Evolutionary conservation across 768 basidiomycete genomes (phyloP), one percentile per base, ranked within the genome.

Genomic region (Russula lepida): DNA sequence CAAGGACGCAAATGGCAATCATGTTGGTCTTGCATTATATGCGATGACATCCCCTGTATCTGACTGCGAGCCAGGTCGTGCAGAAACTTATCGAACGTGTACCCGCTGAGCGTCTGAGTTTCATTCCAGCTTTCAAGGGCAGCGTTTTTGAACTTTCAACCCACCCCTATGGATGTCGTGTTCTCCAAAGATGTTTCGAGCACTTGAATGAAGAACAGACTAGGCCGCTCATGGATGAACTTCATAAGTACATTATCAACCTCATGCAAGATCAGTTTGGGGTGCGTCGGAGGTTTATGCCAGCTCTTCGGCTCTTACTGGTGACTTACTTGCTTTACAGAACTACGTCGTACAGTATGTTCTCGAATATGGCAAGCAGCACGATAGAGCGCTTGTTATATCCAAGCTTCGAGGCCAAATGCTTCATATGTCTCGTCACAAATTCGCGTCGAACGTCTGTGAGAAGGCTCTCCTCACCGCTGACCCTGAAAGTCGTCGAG

Each of bases 291-390:
- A 28, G 6, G 55, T 41, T n/a, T 30, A 35, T 25, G 25, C n/a
- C 8, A 43, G 41, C n/a, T 21, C n/a, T 9, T 21, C 3, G 47
- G 25, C 48, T 48, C 37, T 13, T 48, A 5, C 2, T 25, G 12
- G 13, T 37, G 66, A 21, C 66, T 54, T 56, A 69, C 71, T 21
- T 64, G 39, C 15, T 41, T 7, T 51, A 3, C 69, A 92, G 90
- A 93, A 95, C 70, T 98, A 97, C 73, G 95, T 98, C 35, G 83
- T 97, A 51, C 95, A 98, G 72, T 95, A 90, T 70, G 81, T 98
- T 58, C 81, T 98, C 33, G 89, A 92, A 69, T 80, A 88, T 66
- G 93, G 94, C 6, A 78, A 78, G 58, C 77, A 78, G 0, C 78
- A 83, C 13, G 95, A 98, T 69, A 82, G 81, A 54, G 75, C 78